Conservation (phyloP, 768 basidiomycete species). For the Hemileccinum rubropunctum region DNA sequence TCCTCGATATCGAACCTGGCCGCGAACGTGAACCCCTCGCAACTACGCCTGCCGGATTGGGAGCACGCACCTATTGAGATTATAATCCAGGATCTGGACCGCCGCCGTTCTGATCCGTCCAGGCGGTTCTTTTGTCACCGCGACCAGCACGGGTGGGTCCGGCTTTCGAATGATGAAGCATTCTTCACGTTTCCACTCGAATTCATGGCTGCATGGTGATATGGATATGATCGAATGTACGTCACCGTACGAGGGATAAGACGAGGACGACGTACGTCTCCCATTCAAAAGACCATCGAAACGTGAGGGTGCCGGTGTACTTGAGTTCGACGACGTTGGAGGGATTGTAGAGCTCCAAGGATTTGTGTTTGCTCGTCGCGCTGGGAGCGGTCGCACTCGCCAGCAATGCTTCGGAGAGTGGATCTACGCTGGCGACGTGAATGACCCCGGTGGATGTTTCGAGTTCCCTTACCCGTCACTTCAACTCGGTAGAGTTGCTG, state of each 20-base stretch:
- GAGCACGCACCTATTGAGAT: conserved; percentile 60
- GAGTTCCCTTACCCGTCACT: conserved; percentile 53
- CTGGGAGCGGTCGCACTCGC: conserved; percentile 64
- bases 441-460: not conserved
- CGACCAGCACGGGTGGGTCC: conserved; percentile 83
- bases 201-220: conserved; percentile 58
- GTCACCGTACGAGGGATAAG: conserved; percentile 25
- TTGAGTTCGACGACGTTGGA: conserved; percentile 67
- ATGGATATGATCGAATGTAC: conserved; percentile 36
- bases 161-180: conserved; percentile 83
- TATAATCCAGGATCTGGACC: conserved; percentile 82
- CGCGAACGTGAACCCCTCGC: not conserved
- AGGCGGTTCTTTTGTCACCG: conserved; percentile 72
- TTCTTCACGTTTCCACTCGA: conserved; percentile 84
- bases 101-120: conserved; percentile 62
- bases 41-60: not conserved
- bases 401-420: conserved; percentile 67
- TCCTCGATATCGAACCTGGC: conserved; percentile 74
- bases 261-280: conserved; percentile 64
- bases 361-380: conserved; percentile 68
- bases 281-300: conserved; percentile 80
- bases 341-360: conserved; percentile 74
- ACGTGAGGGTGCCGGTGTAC: conserved; percentile 68
- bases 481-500: conserved; percentile 56
- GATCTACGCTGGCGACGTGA: conserved; percentile 47